Evolutionary conservation across 306 rosid species (phyloP).

Genomic region (Dryas alaskensis): DNA sequence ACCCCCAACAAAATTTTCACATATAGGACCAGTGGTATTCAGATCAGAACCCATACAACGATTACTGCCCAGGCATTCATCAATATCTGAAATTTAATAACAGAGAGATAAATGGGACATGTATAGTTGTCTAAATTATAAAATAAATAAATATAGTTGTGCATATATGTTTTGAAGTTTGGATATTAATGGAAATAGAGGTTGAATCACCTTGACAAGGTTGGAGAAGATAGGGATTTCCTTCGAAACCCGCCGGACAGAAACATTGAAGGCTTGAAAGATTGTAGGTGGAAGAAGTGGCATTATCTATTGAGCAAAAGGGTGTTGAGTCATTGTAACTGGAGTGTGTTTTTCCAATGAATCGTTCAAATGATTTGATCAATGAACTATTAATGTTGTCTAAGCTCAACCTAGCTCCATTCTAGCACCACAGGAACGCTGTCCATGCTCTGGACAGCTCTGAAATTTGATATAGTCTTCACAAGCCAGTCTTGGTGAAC

Average conservation of each 20-base stretch:
- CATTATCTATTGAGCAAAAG: background rate
- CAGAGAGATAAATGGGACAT: background rate
- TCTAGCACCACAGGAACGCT: constrained; percentile 17
- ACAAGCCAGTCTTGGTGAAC: constrained; percentile 9
- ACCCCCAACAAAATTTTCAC: constrained; percentile 9
- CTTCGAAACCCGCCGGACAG: constrained; percentile 9
- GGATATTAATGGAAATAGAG: background rate
- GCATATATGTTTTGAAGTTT: no score
- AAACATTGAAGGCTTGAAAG: background rate
- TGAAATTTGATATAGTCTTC: background rate
- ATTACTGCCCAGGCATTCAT: constrained; percentile 9
- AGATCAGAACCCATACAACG: background rate
- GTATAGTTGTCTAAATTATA: no score
- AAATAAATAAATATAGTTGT: no score
- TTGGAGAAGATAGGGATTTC: constrained; percentile 16
- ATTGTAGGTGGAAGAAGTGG: background rate
- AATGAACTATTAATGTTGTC: background rate
- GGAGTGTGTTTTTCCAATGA: background rate
- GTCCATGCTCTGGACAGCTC: background rate
- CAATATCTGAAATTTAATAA: constrained; percentile 3
- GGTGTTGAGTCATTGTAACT: background rate
- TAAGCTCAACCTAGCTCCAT: constrained; percentile 16
- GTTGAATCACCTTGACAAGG: constrained; percentile 10
- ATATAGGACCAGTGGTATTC: background rate
- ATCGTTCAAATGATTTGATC: background rate